Percentiles rank a stretch among this genome's conserved stretches.
Evolutionary conservation across 192 early-diverging fungal species (phyloP).

Genomic region (Podila epicladia): DNA sequence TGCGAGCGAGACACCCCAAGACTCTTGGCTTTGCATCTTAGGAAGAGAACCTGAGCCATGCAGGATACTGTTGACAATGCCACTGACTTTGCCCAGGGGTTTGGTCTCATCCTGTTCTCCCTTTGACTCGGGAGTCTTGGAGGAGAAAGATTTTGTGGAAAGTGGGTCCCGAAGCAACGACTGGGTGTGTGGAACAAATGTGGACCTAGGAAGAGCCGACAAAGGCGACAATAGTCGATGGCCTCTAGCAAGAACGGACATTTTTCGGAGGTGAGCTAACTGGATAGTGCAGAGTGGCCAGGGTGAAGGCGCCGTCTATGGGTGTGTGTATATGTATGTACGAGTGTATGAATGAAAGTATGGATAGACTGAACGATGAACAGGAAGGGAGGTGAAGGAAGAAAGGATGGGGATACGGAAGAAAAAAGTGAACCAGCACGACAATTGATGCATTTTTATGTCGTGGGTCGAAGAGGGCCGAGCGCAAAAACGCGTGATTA

Average conservation of each 20-base stretch:
- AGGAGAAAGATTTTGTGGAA: not conserved
- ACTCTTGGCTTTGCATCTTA: constrained; percentile 45
- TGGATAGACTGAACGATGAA: not conserved
- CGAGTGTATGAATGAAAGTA: not conserved
- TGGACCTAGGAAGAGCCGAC: not conserved
- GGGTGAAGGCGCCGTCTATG: no score
- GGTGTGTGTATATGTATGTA: not conserved
- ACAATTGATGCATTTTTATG: not conserved
- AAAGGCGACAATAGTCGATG: not conserved
- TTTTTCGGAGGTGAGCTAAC: not conserved
- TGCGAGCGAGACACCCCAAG: constrained; percentile 43
- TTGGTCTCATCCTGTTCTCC: constrained; percentile 2
- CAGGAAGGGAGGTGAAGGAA: not conserved
- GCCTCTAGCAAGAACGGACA: not conserved
- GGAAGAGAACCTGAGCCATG: constrained; percentile 42
- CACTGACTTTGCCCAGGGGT: constrained; percentile 47
- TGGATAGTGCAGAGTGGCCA: no score
- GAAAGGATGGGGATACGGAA: not conserved
- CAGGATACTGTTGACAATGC: constrained; percentile 49
- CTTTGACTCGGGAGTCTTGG: not conserved
- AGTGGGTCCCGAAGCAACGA: not conserved
- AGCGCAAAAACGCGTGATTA: not conserved
- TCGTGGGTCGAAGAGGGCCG: not conserved
- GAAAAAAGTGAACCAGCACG: not conserved
- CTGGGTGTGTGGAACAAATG: not conserved